These are phyloP conservation scores for Pisolithus microcarpus DNA, from an alignment of 768 basidiomycete species.

Conservation along the genomic window DNA sequence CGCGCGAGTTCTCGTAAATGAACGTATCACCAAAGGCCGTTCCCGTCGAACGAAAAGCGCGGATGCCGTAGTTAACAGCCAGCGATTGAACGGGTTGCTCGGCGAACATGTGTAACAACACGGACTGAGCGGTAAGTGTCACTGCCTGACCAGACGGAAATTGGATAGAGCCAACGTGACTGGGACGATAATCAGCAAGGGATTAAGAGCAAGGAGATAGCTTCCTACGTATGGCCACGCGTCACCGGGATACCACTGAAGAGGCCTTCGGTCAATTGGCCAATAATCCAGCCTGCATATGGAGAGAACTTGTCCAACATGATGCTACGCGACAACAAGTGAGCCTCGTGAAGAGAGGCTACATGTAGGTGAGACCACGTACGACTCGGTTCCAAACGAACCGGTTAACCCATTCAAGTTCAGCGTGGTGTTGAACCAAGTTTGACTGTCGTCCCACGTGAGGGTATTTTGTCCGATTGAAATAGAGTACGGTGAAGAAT, in stretches of 20 bases:
- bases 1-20: slow-evolving; percentile 5
- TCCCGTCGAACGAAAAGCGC: slow-evolving; percentile 1
- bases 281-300: slow-evolving; percentile 6
- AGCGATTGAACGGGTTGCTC: slow-evolving; percentile 5
- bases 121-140: slow-evolving; percentile 2
- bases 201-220: not conserved
- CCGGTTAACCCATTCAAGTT: slow-evolving; percentile 4
- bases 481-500: slow-evolving; percentile 8
- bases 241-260: slow-evolving; percentile 10
- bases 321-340: not conserved
- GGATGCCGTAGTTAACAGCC: slow-evolving; percentile 5
- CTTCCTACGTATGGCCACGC: slow-evolving; percentile 2
- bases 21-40: slow-evolving; percentile 1
- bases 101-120: slow-evolving; percentile 13
- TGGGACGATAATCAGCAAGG: not conserved
- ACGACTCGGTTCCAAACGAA: slow-evolving; percentile 5
- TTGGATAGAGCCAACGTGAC: slow-evolving; percentile 4
- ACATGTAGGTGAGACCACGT: not conserved
- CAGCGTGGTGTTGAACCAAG: slow-evolving; percentile 10
- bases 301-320: slow-evolving; percentile 9
- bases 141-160: slow-evolving; percentile 10
- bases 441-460: slow-evolving; percentile 10
- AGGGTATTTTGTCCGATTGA: slow-evolving; percentile 8
- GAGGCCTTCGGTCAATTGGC: slow-evolving; percentile 7
- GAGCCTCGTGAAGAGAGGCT: too few species aligned